Evolutionary conservation across 208 protist genomes (phyloP).

Genomic region (Acanthamoeba pearcei): DNA sequence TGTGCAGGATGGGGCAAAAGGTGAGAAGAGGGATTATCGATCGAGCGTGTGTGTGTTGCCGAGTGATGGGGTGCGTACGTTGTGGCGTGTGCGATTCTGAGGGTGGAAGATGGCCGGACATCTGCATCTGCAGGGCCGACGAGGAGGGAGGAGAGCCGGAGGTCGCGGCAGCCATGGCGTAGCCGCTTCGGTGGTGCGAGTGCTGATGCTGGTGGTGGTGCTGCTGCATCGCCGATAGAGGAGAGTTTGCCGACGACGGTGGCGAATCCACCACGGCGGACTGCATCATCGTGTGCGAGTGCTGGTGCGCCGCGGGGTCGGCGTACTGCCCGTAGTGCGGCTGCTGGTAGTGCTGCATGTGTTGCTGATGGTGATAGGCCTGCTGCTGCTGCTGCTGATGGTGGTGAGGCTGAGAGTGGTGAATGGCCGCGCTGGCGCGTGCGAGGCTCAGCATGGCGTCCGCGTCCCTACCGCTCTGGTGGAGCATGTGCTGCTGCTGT

Average conservation of each 20-base stretch:
- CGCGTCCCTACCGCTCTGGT: not conserved
- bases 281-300: not conserved
- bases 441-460: conserved; percentile 25
- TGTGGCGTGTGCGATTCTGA: not conserved
- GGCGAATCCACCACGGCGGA: not conserved
- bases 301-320: not conserved
- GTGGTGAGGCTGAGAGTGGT: not conserved
- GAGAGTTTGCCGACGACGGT: conserved; percentile 32
- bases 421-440: not conserved
- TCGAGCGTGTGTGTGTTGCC: not conserved
- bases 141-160: not conserved
- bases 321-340: not conserved
- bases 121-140: conserved; percentile 55
- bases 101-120: not conserved
- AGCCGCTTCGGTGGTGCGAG: not conserved
- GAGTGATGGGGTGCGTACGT: not conserved
- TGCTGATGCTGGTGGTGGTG: not conserved
- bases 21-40: too few species aligned
- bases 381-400: not conserved
- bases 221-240: not conserved
- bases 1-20: not conserved
- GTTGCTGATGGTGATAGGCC: not conserved
- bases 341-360: not conserved
- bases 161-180: not conserved
- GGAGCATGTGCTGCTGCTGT: not conserved